A percentile compares a stretch with the other conserved stretches of the same genome.
Conservation (phyloP, 2,329 filamentous ascomycete genomes). For the Graphilbum sp. region DNA sequence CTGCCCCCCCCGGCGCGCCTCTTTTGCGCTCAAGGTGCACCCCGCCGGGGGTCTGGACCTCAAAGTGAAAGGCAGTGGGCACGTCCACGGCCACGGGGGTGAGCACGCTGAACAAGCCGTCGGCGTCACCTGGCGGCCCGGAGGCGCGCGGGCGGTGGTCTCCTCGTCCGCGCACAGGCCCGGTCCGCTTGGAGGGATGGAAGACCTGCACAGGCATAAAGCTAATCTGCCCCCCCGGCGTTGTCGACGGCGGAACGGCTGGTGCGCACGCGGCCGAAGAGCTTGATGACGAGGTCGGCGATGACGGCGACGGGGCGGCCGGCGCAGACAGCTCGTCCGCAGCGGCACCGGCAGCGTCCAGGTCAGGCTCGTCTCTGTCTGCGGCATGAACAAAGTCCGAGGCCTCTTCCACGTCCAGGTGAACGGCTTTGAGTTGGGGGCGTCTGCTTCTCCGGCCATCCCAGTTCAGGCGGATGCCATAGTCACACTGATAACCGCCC, state of each 20-base stretch:
- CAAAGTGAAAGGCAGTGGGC: background rate
- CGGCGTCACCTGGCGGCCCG: too few relatives aligned
- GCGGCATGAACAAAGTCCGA: conserved; percentile 1
- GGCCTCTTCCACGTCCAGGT: conserved; percentile 3
- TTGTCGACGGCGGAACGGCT: background rate
- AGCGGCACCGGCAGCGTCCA: background rate
- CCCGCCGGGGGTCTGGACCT: background rate
- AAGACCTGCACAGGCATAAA: conserved; percentile 3
- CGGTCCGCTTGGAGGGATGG: background rate
- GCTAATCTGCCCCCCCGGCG: background rate
- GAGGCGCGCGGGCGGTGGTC: background rate
- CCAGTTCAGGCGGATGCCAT: conserved; percentile 70
- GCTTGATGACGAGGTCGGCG: conserved; percentile 1
- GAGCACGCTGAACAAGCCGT: conserved; percentile 2
- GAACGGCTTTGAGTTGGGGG: conserved; percentile 19
- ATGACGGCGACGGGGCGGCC: background rate
- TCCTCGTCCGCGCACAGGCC: background rate
- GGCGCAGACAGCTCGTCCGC: conserved; percentile 1
- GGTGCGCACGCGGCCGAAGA: conserved; percentile 2
- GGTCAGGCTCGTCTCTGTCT: background rate
- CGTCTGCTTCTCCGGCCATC: conserved; percentile 51
- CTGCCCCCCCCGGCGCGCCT: too few relatives aligned
- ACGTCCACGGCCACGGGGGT: conserved; percentile 1
- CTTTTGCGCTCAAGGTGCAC: background rate
- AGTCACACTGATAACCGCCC: conserved; percentile 60